phyloP scores from a whole-genome alignment of 1,139 yeast genomes.

The Yamadazyma pseudoaaseri region DNA sequence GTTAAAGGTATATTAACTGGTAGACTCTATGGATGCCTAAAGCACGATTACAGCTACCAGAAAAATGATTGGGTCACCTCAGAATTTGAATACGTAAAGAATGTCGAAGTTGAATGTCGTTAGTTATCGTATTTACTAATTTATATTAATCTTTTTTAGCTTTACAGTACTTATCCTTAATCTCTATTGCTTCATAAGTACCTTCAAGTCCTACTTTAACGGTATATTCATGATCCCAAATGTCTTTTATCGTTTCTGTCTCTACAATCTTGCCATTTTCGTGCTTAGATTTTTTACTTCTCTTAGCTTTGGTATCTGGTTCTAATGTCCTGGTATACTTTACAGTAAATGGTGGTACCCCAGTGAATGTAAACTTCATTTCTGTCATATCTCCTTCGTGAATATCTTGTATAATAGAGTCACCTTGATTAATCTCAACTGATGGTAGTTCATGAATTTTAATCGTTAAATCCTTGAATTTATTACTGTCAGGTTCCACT shows the following conservation, averaged over 20 bases:
- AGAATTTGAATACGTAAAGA: conserved; percentile 5
- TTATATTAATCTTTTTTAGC: conserved; percentile 33
- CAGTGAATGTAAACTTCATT: conserved; percentile 63
- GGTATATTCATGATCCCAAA: conserved; percentile 64
- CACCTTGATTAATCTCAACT: conserved; percentile 83
- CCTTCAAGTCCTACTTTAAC: conserved; percentile 86
- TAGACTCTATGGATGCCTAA: conserved; percentile 2
- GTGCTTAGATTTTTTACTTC: conserved; percentile 20
- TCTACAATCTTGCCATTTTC: conserved; percentile 55
- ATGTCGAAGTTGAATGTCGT: conserved; percentile 4
- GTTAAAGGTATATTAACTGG: conserved; percentile 3
- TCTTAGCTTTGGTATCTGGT: conserved; percentile 26
- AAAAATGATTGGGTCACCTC: conserved; percentile 6
- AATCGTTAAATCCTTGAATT: conserved; percentile 45
- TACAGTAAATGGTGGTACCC: conserved; percentile 70
- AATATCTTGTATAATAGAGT: conserved; percentile 67
- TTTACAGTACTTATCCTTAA: conserved; percentile 77
- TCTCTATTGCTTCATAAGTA: conserved; percentile 86
- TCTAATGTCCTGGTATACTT: conserved; percentile 53
- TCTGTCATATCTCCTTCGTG: conserved; percentile 90
- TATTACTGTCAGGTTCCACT: conserved; percentile 39
- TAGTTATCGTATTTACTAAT: background rate
- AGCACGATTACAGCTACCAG: conserved; percentile 4
- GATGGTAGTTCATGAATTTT: conserved; percentile 81
- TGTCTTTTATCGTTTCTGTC: conserved; percentile 70